Base-by-base conservation (phyloP, 2,329 filamentous ascomycete species). In the Colletotrichum navitas region DNA sequence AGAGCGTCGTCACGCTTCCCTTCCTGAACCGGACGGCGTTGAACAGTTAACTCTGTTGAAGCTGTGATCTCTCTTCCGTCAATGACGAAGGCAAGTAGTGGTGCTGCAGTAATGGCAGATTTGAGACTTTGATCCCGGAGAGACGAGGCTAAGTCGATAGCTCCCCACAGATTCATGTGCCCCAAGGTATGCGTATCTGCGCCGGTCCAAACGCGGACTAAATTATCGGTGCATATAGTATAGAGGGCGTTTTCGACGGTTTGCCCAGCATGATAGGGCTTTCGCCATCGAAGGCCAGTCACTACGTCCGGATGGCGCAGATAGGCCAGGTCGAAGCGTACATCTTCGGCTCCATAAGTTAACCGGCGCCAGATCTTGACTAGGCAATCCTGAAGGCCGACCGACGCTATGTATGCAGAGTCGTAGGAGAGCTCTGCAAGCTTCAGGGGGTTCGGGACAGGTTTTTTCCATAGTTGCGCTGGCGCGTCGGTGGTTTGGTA, bases 331-430 rank as follows among this genome's bases (percentile, higher is more conserved):
- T 98, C 95, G 81, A 98, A 98, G 68, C 93, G 88, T 49, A 94
- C 92, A 75, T 97, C 92, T 69, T 94, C 92, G 0, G 90, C 88
- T 18, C 94, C 94, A 78, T 95, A 98, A 11, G 92, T 93, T 32
- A 97, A 84, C 64, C 95, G 89, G 74, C 94, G 90, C 96, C 97
- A 99, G 76, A 98, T 89, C 82, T 99, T 98, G 75, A 97, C 91
- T 26, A 98, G 84, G 63, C 92, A 88, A 80, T 98, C 96, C 78
- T 93, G 90, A 61, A 87, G 85, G 52, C 94, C 93, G 16, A 93
- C 89, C 1, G 93, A 95, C 24, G 94, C 95, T 64, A 98, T 94
- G 72, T 97, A 90, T 26, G 91, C 91, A 16, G 94, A 95, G 80
- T 97, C 95, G 74, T 94, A 94, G 1, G 95, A 97, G 75, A 98